Evolutionary conservation across 495 filamentous ascomycete genomes (phyloP).

Genomic region (Xylaria curta): DNA sequence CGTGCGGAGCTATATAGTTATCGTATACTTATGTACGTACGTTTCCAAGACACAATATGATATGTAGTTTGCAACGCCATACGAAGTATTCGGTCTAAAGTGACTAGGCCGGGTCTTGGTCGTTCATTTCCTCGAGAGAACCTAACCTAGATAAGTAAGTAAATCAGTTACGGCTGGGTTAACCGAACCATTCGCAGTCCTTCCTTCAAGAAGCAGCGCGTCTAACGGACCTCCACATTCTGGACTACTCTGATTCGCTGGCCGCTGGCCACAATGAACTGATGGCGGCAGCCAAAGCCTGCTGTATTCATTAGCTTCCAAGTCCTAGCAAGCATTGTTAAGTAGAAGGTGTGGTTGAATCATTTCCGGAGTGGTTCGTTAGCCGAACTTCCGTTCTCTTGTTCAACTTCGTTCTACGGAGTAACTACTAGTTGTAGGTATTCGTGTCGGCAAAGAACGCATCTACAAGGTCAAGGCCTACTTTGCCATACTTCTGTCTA

Average conservation of each 20-base stretch:
- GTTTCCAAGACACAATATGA: not conserved
- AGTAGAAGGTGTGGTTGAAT: constrained; percentile 12
- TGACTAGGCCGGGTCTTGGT: not conserved
- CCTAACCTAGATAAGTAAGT: constrained; percentile 3
- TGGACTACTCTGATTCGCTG: constrained; percentile 13
- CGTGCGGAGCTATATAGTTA: not conserved
- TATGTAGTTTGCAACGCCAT: not conserved
- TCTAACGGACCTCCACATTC: constrained; percentile 16
- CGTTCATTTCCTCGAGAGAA: not conserved
- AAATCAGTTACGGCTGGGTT: constrained; percentile 3
- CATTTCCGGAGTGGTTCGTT: constrained; percentile 9
- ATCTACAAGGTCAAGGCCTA: not conserved
- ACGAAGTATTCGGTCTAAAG: not conserved
- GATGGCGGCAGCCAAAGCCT: not conserved
- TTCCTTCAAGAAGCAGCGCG: constrained; percentile 15
- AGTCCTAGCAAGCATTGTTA: not conserved
- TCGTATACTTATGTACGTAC: too few relatives aligned
- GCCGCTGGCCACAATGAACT: not conserved
- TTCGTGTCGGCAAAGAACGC: not conserved
- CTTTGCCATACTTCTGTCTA: not conserved
- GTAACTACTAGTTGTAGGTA: too few relatives aligned
- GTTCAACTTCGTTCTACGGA: not conserved
- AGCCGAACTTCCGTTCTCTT: not conserved
- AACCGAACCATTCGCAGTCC: constrained; percentile 19
- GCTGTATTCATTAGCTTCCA: not conserved